Evolutionary conservation across 2,329 filamentous ascomycete species (phyloP).

Genomic region (Chalaropsis ovoidea): DNA sequence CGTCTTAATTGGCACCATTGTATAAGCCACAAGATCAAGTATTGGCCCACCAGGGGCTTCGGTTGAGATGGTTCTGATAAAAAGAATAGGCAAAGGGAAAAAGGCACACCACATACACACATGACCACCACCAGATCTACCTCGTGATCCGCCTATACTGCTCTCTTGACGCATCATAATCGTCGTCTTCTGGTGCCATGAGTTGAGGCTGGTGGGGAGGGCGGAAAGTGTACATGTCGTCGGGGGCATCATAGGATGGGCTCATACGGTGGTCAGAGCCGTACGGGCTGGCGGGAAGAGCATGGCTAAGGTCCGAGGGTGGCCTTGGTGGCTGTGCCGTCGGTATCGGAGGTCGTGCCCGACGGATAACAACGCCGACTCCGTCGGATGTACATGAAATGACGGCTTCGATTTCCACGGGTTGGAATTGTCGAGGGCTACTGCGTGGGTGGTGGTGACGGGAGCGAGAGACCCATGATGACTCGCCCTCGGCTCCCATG

Average conservation of each 20-base stretch:
- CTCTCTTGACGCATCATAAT: constrained; percentile 35
- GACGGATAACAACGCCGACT: constrained; percentile 68
- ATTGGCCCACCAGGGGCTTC: constrained; percentile 1
- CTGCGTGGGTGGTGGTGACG: constrained; percentile 18
- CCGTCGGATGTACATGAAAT: constrained; percentile 85
- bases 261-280: background rate
- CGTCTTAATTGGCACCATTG: background rate
- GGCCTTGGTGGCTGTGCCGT: constrained; percentile 42
- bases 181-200: constrained; percentile 38
- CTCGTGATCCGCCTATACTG: constrained; percentile 3
- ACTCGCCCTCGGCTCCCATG: constrained; percentile 33
- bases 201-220: constrained; percentile 37
- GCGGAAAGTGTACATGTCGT: constrained; percentile 38
- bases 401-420: constrained; percentile 73
- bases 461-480: constrained; percentile 32
- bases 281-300: constrained; percentile 24
- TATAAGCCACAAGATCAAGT: background rate
- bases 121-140: background rate
- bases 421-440: background rate
- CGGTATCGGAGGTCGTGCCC: constrained; percentile 61
- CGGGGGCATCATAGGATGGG: constrained; percentile 36
- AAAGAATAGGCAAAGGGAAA: background rate
- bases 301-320: constrained; percentile 34
- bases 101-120: background rate
- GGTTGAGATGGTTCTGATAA: background rate